A percentile compares a stretch with the other conserved stretches of the same genome.
phyloP scores from a whole-genome alignment of 2,329 filamentous ascomycete species.

The Colletotrichum sublineola region DNA sequence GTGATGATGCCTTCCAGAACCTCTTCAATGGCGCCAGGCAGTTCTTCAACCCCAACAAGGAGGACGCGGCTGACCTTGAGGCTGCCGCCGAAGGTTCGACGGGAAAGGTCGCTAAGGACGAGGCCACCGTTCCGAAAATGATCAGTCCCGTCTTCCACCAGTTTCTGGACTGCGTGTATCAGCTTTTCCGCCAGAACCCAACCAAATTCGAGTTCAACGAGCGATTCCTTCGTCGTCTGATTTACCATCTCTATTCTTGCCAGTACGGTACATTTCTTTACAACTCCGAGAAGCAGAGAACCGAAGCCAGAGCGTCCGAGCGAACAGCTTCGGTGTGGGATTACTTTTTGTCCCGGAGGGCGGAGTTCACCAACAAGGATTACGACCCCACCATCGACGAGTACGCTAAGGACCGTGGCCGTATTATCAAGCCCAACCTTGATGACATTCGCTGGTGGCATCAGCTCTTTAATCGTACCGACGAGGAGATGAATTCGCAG shows the following conservation, averaged over 20 bases:
- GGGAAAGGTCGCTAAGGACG: constrained; percentile 62
- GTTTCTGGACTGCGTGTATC: constrained; percentile 94
- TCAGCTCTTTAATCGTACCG: constrained; percentile 85
- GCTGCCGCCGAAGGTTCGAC: constrained; percentile 57
- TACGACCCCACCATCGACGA: constrained; percentile 85
- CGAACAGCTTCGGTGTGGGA: constrained; percentile 93
- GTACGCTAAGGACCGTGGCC: constrained; percentile 81
- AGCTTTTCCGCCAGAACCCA: constrained; percentile 87
- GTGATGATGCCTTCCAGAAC: constrained; percentile 84
- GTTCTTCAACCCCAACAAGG: constrained; percentile 83
- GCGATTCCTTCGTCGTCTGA: constrained; percentile 85
- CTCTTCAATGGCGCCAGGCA: constrained; percentile 87
- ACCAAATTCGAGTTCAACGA: constrained; percentile 97
- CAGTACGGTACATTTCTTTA: constrained; percentile 98
- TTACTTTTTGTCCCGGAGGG: constrained; percentile 86
- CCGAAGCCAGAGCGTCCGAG: constrained; percentile 76
- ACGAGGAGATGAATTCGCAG: constrained; percentile 91
- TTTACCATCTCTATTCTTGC: constrained; percentile 95
- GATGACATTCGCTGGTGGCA: constrained; percentile 94
- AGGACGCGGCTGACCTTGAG: constrained; percentile 73
- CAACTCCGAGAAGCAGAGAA: constrained; percentile 91
- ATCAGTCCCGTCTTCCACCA: constrained; percentile 98
- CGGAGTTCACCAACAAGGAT: constrained; percentile 85
- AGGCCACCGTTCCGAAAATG: constrained; percentile 87
- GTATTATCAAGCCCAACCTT: constrained; percentile 83